Evolutionary conservation across 139 green algal genomes (phyloP).

Genomic region (Diplosphaera chodatii): DNA sequence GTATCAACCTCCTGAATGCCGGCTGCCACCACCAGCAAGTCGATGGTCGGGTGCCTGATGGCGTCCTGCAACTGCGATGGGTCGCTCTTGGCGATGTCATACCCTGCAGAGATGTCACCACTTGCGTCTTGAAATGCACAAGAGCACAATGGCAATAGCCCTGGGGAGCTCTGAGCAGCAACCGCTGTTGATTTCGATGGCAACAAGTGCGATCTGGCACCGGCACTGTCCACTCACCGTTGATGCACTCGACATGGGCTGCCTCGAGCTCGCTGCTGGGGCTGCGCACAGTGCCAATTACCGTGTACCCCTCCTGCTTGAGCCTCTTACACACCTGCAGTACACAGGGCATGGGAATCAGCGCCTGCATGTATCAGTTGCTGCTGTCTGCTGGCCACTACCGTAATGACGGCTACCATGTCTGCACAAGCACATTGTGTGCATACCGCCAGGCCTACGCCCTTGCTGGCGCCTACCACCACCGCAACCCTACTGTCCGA

Average conservation of each 20-base stretch:
- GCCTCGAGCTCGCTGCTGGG: conserved; percentile 19
- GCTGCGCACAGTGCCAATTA: conserved; percentile 35
- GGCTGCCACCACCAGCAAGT: conserved; percentile 43
- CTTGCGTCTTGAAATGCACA: no score
- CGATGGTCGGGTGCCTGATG: conserved; percentile 4
- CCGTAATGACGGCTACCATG: no score
- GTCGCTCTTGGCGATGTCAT: conserved; percentile 19
- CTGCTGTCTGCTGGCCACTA: no score
- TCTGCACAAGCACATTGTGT: no score
- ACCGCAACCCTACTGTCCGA: conserved; percentile 14
- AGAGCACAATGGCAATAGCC: no score
- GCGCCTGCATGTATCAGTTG: no score
- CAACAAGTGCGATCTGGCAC: no score
- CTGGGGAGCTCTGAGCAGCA: no score
- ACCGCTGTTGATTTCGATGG: no score
- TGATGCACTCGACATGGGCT: conserved; percentile 15
- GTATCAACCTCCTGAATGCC: conserved; percentile 34
- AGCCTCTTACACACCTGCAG: conserved; percentile 33
- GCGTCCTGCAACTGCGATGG: not conserved
- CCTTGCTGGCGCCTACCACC: conserved; percentile 29
- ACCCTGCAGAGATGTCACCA: conserved; percentile 16
- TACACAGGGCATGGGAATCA: no score
- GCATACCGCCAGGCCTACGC: conserved; percentile 36
- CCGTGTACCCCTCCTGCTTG: conserved; percentile 27
- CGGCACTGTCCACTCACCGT: no score